A percentile compares a stretch with the other conserved stretches of the same genome.
Conservation (phyloP, 2,329 filamentous ascomycete genomes). For the Emmonsia crescens region DNA sequence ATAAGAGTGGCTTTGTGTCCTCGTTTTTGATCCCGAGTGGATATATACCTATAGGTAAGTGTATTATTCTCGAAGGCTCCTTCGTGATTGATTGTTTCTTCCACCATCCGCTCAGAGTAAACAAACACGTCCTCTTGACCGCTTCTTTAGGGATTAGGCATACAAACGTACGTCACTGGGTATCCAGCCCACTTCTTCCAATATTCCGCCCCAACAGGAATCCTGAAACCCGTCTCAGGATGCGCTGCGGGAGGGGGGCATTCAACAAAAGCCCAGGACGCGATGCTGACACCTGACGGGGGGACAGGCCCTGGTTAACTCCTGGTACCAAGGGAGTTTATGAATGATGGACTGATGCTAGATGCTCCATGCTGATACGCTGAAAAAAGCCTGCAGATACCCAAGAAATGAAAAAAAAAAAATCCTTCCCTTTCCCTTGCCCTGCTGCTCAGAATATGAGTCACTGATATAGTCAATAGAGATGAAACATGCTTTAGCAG, state of each 20-base stretch:
- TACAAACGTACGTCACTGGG: too few species aligned
- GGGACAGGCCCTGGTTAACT: too few species aligned
- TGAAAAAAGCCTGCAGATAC: too few species aligned
- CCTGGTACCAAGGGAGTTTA: too few species aligned
- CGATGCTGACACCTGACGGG: neutral
- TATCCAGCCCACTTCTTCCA: neutral
- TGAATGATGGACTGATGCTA: too few species aligned
- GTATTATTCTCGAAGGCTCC: neutral
- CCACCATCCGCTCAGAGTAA: neutral
- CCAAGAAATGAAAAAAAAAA: too few species aligned
- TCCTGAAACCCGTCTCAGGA: neutral
- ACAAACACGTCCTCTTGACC: neutral
- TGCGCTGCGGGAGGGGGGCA: neutral
- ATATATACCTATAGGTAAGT: too few species aligned
- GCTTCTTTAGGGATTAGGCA: neutral
- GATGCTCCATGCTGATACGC: neutral
- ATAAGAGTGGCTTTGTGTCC: too few species aligned
- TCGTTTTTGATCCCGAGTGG: too few species aligned
- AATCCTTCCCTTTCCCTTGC: neutral
- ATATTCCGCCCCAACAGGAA: neutral
- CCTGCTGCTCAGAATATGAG: neutral
- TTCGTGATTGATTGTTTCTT: neutral
- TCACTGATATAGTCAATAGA: neutral
- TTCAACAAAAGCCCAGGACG: neutral
- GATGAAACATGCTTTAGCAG: constrained; percentile 8